A percentile compares a stretch with the other conserved stretches of the same genome.
Conservation (phyloP, 345 rosid genomes). For the Tarenaya hassleriana region DNA sequence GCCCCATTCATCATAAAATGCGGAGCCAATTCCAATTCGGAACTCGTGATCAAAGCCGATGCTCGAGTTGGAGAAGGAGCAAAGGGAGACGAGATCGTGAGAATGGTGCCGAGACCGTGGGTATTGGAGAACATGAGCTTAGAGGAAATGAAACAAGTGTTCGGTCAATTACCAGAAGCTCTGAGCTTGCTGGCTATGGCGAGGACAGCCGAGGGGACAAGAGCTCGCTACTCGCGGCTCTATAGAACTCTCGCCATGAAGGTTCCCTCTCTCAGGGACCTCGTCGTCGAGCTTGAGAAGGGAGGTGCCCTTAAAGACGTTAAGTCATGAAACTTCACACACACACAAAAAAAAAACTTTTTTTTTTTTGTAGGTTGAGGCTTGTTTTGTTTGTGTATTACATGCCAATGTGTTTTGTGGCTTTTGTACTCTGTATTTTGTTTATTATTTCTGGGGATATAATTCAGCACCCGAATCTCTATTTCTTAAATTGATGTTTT, state of each 20-base stretch:
- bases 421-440: no score
- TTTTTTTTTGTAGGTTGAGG: constrained; percentile 5
- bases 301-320: constrained; percentile 75
- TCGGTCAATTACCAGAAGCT: constrained; percentile 85
- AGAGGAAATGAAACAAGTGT: constrained; percentile 81
- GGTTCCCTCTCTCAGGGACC: constrained; percentile 85
- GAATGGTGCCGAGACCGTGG: constrained; percentile 95
- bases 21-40: constrained; percentile 89
- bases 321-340: constrained; percentile 50
- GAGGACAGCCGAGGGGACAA: constrained; percentile 90
- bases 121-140: constrained; percentile 67
- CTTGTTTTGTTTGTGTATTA: no score
- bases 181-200: constrained; percentile 89
- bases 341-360: constrained; percentile 1
- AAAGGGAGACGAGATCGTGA: constrained; percentile 85
- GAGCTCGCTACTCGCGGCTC: constrained; percentile 88
- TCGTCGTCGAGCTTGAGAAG: constrained; percentile 89
- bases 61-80: constrained; percentile 82
- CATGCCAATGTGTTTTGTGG: no score
- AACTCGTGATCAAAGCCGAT: constrained; percentile 89
- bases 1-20: constrained; percentile 87
- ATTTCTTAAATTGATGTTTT: no score
- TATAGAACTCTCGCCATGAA: constrained; percentile 95
- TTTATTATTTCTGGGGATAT: no score
- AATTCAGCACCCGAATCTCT: no score